Percentiles rank a stretch among this genome's conserved stretches.
Evolutionary conservation across 768 basidiomycete genomes (phyloP).

Genomic region (Lentinula boryana): DNA sequence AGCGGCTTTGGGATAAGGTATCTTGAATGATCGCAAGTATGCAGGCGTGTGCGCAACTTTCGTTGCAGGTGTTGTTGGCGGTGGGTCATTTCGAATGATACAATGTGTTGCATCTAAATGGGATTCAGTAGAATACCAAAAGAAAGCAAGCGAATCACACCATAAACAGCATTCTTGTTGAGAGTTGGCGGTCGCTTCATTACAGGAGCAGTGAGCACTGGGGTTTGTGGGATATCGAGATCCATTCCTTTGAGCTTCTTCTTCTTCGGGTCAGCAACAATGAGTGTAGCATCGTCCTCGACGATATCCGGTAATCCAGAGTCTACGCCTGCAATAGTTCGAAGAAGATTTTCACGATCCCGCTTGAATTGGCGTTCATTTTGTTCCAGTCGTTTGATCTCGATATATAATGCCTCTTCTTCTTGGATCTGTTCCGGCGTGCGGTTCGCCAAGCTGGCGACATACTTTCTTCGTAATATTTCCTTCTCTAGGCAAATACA

Average conservation of each 20-base stretch:
- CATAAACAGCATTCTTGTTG: conserved; percentile 51
- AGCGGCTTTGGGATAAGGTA: conserved; percentile 72
- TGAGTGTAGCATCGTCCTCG: conserved; percentile 56
- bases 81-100: conserved; percentile 62
- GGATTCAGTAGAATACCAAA: neutral
- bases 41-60: conserved; percentile 78
- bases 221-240: conserved; percentile 45
- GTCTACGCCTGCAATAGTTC: conserved; percentile 80
- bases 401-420: conserved; percentile 91
- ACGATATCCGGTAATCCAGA: conserved; percentile 75
- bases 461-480: conserved; percentile 80
- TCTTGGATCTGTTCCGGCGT: conserved; percentile 87
- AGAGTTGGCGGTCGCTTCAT: conserved; percentile 40
- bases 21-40: conserved; percentile 80
- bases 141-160: conserved; percentile 25
- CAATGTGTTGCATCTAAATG: conserved; percentile 60
- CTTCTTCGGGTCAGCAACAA: conserved; percentile 48
- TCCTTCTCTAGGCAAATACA: conserved; percentile 61
- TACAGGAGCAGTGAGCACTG: conserved; percentile 30
- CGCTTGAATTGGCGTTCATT: conserved; percentile 82
- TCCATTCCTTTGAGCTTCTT: conserved; percentile 39
- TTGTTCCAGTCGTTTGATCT: conserved; percentile 93
- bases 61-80: conserved; percentile 47
- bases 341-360: conserved; percentile 83
- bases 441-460: conserved; percentile 82